Percentiles rank a stretch among this genome's conserved stretches.
phyloP scores from a whole-genome alignment of 140 eudicot species.

The Ambrosia hybrid region DNA sequence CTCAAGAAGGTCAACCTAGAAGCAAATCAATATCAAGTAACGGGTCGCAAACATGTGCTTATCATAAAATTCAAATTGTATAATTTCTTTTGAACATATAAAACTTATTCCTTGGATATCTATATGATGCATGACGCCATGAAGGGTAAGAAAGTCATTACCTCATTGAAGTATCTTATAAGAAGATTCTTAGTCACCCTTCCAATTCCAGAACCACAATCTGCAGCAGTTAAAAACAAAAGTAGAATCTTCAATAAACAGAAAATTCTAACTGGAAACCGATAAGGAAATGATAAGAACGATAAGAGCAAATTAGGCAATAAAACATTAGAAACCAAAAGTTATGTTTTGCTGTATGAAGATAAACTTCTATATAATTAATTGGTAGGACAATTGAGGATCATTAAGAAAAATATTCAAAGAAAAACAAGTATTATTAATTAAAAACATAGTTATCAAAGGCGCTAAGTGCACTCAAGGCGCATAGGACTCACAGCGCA shows the following conservation, averaged over 20 bases:
- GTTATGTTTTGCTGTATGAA: conserved; percentile 2
- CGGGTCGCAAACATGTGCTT: not conserved
- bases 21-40: conserved; percentile 18
- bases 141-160: conserved; percentile 22
- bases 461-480: no score
- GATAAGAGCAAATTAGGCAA: not conserved
- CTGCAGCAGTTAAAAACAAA: conserved; percentile 50
- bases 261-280: not conserved
- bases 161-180: conserved; percentile 92
- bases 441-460: not conserved
- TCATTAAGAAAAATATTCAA: not conserved
- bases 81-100: not conserved
- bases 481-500: no score
- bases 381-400: no score
- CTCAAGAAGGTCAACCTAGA: conserved; percentile 96
- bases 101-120: conserved; percentile 3
- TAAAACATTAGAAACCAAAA: not conserved
- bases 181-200: conserved; percentile 95
- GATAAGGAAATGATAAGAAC: not conserved
- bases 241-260: not conserved
- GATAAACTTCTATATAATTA: not conserved
- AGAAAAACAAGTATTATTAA: not conserved
- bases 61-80: conserved; percentile 5
- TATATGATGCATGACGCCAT: not conserved
- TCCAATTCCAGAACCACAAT: conserved; percentile 98